These are phyloP conservation scores for Dionaea muscipula DNA, from an alignment of 179 eudicot genomes.

Conservation along the genomic window DNA sequence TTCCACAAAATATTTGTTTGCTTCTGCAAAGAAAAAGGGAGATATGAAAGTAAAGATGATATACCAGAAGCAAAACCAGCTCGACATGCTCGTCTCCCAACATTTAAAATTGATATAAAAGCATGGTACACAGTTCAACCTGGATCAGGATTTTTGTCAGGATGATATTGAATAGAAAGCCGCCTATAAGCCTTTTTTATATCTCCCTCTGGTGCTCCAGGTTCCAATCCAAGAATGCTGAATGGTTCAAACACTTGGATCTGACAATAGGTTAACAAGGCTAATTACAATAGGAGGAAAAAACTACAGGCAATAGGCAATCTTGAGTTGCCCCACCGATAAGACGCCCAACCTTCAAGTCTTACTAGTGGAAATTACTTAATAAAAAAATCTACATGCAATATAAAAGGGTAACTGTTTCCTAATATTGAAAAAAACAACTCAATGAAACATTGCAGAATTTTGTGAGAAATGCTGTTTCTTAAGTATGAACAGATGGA, in stretches of 20 bases:
- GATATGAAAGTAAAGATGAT: background rate
- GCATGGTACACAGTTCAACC: constrained; percentile 30
- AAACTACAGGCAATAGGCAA: background rate
- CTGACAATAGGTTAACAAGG: constrained; percentile 17
- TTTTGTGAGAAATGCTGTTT: too few relatives aligned
- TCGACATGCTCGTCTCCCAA: background rate
- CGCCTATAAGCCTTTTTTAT: constrained; percentile 65
- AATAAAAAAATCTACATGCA: too few relatives aligned
- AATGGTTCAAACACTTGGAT: constrained; percentile 59
- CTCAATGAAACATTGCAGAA: too few relatives aligned
- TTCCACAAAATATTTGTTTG: constrained; percentile 50
- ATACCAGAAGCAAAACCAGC: background rate
- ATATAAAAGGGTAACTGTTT: too few relatives aligned
- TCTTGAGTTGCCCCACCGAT: too few relatives aligned
- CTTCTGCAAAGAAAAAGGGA: constrained; percentile 25
- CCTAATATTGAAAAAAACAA: too few relatives aligned
- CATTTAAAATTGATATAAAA: background rate
- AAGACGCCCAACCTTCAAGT: too few relatives aligned
- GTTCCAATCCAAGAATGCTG: constrained; percentile 53
- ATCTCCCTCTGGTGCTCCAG: constrained; percentile 53
- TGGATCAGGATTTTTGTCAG: constrained; percentile 80
- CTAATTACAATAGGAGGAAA: constrained; percentile 1
- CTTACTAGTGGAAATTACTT: too few relatives aligned
- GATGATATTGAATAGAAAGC: constrained; percentile 62
- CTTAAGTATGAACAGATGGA: too few relatives aligned